Base-by-base conservation (phyloP, 345 rosid genomes). In the Moricandia moricandioides region DNA sequence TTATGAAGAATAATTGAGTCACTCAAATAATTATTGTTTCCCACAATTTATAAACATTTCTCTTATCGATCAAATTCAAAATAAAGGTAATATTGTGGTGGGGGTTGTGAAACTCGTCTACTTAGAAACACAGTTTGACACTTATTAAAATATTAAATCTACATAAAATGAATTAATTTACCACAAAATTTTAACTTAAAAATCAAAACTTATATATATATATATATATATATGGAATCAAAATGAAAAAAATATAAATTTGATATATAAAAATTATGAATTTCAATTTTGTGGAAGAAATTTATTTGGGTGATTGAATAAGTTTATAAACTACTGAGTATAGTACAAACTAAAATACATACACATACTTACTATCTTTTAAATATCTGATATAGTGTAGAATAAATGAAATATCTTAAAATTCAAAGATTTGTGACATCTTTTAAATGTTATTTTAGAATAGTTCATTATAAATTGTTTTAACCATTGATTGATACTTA, bases 1-100 rank as follows among this genome's bases (percentile, higher is more conserved):
- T 45, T 58, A 65, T 47, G 55, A 16, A 6, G 67, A 71, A 71
- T 77, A 26, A 77, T 77, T 71, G 72, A 77, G 62, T 4, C 61
- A 77, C 55, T 65, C 34, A 63, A 55, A 21, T 55, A 55, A 18
- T 45, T 77, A 64, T 76, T 55, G 66, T 56, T 33, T 68, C 21
- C 12, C 10, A 13, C 26, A 49, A 7, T 62, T 65, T 40, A 0
- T 31, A 21, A 14, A 1, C 47, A 30, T 66, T 74, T 24, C 13
- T 45, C 52, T 45, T 45, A 45, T 13, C 17, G 13, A 45, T 45
- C 52, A 16, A n/a, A n/a, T 13, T 16, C 17, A 45, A n/a, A 45
- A 45, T 45, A 45, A 16, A 45, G 17, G 52, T 45, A 40, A 40
- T 40, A 4, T 12, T 40, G 49, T 40, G 47, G 43, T 21, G 24